Evolutionary conservation across 2,329 filamentous ascomycete species (phyloP), one percentile per base, ranked within the genome.

Genomic region (Myriosclerotinia duriaeana): DNA sequence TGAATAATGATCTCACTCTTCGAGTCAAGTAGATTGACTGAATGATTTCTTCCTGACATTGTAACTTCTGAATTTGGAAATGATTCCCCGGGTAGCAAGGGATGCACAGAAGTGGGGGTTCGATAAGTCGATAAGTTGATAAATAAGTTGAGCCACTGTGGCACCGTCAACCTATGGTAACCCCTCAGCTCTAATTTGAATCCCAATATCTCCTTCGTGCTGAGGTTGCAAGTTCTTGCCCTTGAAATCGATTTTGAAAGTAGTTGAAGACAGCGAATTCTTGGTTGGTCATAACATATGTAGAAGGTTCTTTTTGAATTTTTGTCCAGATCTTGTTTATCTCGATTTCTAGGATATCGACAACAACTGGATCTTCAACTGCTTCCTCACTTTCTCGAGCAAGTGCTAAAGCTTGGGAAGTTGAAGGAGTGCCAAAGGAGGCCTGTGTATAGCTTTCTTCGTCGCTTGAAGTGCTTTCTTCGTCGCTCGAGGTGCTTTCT

Each of bases 241-340:
- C 84, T 40, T 80, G 77, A 74, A 89, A 92, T 12, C 89, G 85
- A 69, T 84, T 78, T 69, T 90, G 88, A 77, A 90, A 94, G 78
- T 89, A 94, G 80, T 95, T 96, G 85, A 96, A 93, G 68, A 96
- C 83, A 65, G 90, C 87, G 74, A 95, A 96, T 78, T 96, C 92
- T 77, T 92, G 87, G 69, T 84, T 82, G 44, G 82, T 87, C 80
- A 96, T 87, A 70, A 95, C 78, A 77, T 94, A 96, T n/a, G 81
- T 81, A 61, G 84, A 79, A 1, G 90, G 90, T 42, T 88, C 80
- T 4, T 81, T 80, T 72, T 87, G 79, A 66, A 96, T 83, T 72
- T 86, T 88, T 53, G 75, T 76, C 90, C 91, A 94, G 70, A 93
- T 85, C 69, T 84, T 80, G 1, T 79, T 75, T 60, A 92, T 80